These are phyloP conservation scores for Echinosophora koreensis DNA, from an alignment of 306 rosid species.

Conservation along the genomic window DNA sequence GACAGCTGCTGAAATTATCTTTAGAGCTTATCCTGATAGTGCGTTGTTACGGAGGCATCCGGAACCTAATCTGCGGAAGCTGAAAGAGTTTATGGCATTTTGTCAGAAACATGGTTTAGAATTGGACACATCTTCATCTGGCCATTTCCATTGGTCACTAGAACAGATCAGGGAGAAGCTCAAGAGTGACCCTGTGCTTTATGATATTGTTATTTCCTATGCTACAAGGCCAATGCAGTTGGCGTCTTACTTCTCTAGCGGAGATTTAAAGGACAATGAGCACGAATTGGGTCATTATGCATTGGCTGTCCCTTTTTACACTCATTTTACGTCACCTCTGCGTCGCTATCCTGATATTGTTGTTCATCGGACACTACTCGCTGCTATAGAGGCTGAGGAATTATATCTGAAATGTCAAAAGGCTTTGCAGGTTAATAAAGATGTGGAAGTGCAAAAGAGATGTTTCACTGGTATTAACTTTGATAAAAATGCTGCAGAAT, in stretches of 20 bases:
- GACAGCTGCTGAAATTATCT: slow-evolving; percentile 84
- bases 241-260: slow-evolving; percentile 85
- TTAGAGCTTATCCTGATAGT: slow-evolving; percentile 79
- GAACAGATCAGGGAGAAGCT: slow-evolving; percentile 73
- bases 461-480: slow-evolving; percentile 79
- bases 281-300: slow-evolving; percentile 81
- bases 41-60: slow-evolving; percentile 93
- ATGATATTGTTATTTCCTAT: slow-evolving; percentile 67
- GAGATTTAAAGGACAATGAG: slow-evolving; percentile 62
- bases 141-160: slow-evolving; percentile 65
- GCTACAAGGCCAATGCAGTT: slow-evolving; percentile 85
- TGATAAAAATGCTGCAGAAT: slow-evolving; percentile 75
- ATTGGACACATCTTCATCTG: slow-evolving; percentile 79
- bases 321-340: slow-evolving; percentile 92
- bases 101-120: slow-evolving; percentile 83
- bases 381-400: slow-evolving; percentile 85
- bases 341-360: slow-evolving; percentile 95
- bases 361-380: slow-evolving; percentile 86
- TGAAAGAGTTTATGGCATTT: slow-evolving; percentile 79
- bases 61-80: slow-evolving; percentile 79
- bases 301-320: slow-evolving; percentile 79
- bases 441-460: slow-evolving; percentile 47
- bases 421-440: slow-evolving; percentile 44
- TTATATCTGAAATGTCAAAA: slow-evolving; percentile 59
- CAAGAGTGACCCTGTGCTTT: slow-evolving; percentile 73